phyloP scores from a whole-genome alignment of 2,329 filamentous ascomycete genomes.

The Colletotrichum plurivorum region DNA sequence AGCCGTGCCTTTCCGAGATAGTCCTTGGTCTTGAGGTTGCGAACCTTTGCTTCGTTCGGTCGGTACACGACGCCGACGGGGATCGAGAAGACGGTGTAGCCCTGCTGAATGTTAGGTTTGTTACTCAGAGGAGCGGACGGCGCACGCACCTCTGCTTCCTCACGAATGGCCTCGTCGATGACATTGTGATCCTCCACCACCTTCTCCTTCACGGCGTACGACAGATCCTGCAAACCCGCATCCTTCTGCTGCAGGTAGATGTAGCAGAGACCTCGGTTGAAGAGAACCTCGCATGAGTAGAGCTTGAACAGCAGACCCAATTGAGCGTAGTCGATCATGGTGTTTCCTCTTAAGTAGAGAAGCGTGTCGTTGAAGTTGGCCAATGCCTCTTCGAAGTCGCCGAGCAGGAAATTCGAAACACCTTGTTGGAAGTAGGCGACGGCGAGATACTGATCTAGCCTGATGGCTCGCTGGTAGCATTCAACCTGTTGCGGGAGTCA shows the following conservation, averaged over 20 bases:
- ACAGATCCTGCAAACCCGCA: constrained; percentile 89
- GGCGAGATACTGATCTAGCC: constrained; percentile 93
- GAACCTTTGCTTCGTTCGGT: constrained; percentile 97
- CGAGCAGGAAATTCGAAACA: constrained; percentile 96
- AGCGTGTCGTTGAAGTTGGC: constrained; percentile 99
- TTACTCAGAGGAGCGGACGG: neutral
- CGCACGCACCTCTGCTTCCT: constrained; percentile 85
- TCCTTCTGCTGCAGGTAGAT: constrained; percentile 96
- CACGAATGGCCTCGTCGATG: constrained; percentile 95
- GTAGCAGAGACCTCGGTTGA: constrained; percentile 97
- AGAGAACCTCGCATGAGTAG: constrained; percentile 97
- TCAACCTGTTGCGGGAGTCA: constrained; percentile 76
- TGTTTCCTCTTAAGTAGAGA: constrained; percentile 93
- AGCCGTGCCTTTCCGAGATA: constrained; percentile 97
- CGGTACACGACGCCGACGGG: constrained; percentile 95
- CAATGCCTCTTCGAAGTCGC: constrained; percentile 96
- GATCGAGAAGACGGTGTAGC: constrained; percentile 98
- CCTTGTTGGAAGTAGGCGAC: constrained; percentile 99
- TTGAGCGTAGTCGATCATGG: constrained; percentile 98
- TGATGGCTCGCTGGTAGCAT: constrained; percentile 92
- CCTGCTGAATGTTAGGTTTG: constrained; percentile 56
- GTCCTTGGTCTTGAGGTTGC: constrained; percentile 97
- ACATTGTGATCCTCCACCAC: constrained; percentile 97
- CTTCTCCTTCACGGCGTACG: constrained; percentile 94
- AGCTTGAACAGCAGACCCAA: constrained; percentile 95